A percentile compares a stretch with the other conserved stretches of the same genome.
phyloP scores from a whole-genome alignment of 805 yeast species.

The Candida wancherniae region DNA sequence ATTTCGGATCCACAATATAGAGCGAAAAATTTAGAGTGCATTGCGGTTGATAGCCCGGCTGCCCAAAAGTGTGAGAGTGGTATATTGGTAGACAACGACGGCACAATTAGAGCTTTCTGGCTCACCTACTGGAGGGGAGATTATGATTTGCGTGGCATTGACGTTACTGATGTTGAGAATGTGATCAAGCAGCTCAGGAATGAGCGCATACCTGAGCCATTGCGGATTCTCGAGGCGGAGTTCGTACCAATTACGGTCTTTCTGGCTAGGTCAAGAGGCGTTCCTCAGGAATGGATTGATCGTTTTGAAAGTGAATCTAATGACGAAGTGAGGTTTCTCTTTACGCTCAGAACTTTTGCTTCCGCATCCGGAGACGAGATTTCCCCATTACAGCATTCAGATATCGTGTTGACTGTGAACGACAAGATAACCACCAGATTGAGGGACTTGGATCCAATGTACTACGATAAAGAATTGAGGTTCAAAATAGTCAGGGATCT shows the following conservation, averaged over 20 bases:
- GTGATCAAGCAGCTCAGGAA: conserved; percentile 54
- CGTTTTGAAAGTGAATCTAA: conserved; percentile 57
- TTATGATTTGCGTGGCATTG: too few species aligned
- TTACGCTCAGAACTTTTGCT: conserved; percentile 63
- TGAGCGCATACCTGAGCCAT: conserved; percentile 44
- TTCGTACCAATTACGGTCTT: conserved; percentile 62
- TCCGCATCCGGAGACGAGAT: conserved; percentile 26
- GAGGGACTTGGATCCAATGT: conserved; percentile 57
- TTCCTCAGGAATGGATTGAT: conserved; percentile 76
- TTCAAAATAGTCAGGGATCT: conserved; percentile 73
- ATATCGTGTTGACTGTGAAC: conserved; percentile 68
- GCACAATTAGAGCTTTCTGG: conserved; percentile 83
- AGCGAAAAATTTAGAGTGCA: conserved; percentile 76
- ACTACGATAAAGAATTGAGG: conserved; percentile 37
- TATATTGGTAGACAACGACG: conserved; percentile 69
- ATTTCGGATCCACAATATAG: conserved; percentile 77
- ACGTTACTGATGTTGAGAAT: conserved; percentile 57
- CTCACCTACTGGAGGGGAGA: conserved; percentile 67
- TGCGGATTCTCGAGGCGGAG: conserved; percentile 75
- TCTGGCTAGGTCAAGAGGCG: conserved; percentile 82
- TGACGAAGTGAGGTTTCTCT: conserved; percentile 68
- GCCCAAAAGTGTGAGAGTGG: conserved; percentile 78
- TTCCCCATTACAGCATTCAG: conserved; percentile 56
- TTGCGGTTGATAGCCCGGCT: conserved; percentile 67
- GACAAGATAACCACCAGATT: conserved; percentile 60